phyloP scores from a whole-genome alignment of 495 filamentous ascomycete species.

The Xylaria intraflava region DNA sequence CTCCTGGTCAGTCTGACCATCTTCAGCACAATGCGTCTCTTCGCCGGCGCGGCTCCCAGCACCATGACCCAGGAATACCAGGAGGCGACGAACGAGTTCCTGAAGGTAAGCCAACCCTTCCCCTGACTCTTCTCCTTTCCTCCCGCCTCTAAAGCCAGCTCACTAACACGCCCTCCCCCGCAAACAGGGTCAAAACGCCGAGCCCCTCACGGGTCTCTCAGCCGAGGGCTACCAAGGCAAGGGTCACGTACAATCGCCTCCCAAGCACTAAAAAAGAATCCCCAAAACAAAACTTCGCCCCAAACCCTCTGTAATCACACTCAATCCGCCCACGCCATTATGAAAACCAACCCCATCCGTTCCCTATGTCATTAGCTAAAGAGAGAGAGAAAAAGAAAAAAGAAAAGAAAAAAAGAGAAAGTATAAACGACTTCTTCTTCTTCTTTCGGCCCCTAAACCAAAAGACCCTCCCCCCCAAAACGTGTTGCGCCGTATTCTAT shows the following conservation, averaged over 20 bases:
- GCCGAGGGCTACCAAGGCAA: slow-evolving; percentile 72
- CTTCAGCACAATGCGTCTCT: slow-evolving; percentile 57
- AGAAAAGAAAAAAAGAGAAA: too few species aligned
- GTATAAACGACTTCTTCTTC: too few species aligned
- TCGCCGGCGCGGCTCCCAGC: slow-evolving; percentile 61
- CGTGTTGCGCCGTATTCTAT: slow-evolving; percentile 10
- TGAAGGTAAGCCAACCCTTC: slow-evolving; percentile 56
- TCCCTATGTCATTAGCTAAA: slow-evolving; percentile 37
- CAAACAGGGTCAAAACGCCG: slow-evolving; percentile 67
- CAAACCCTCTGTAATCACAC: neutral
- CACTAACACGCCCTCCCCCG: slow-evolving; percentile 15
- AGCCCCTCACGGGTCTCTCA: slow-evolving; percentile 83
- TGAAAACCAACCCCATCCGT: slow-evolving; percentile 13
- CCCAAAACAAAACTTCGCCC: neutral
- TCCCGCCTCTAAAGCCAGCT: neutral
- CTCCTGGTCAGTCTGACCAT: slow-evolving; percentile 52
- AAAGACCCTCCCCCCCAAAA: too few species aligned
- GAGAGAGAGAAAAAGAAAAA: slow-evolving; percentile 10
- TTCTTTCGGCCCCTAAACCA: too few species aligned
- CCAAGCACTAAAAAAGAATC: slow-evolving; percentile 34
- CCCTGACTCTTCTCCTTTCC: neutral
- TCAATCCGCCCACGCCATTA: neutral
- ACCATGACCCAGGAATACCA: slow-evolving; percentile 96
- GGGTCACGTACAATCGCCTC: slow-evolving; percentile 71
- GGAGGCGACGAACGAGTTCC: slow-evolving; percentile 83